Base-by-base conservation (phyloP, 441 rosid species). In the Gossypium armourianum region DNA sequence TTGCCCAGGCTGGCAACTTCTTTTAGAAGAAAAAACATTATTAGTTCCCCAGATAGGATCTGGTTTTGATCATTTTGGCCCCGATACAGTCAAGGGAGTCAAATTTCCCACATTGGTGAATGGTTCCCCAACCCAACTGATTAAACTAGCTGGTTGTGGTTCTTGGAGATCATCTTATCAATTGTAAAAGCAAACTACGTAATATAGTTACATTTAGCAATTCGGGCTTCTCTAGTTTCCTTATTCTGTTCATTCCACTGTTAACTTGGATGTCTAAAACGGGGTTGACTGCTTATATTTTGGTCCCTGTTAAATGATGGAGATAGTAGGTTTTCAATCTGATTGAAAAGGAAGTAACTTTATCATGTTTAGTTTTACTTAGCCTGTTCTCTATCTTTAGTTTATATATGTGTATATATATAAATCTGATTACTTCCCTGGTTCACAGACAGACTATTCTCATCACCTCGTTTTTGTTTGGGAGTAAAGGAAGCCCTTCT, bases 341-440 rank as follows among this genome's bases (percentile, higher is more conserved):
- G 24, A 55, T 63, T 45, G 72, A 75, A 62, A 71, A 16, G 56
- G 60, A 40, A 21, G 52, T 21, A 12, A 9, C 1, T 61, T 66
- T 68, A 13, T 40, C 12, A 36, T n/a, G 61, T 57, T 65, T 20
- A 9, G 10, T 36, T 55, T 55, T 40, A 55, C 47, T 59, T 8
- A 9, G 66, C 49, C 56, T 70, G 23, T 70, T 59, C 40, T 59
- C 43, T 9, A 6, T 23, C 13, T 43, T 12, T 43, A 4, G n/a
- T 12, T 32, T 6, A 20, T 26, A 3, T 43, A 6, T 23, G 20
- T 36, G 7, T 40, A 36, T 36, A 36, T 36, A 36, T 36, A 36
- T 2, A 36, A 7, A 29, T 29, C n/a, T n/a, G 43, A 28, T 66
- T 24, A 40, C 40, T 65, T 58, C 7, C 54, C 45, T 7, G 24